Conservation (phyloP, 2,329 filamentous ascomycete species). For the Aspergillus jensenii region DNA sequence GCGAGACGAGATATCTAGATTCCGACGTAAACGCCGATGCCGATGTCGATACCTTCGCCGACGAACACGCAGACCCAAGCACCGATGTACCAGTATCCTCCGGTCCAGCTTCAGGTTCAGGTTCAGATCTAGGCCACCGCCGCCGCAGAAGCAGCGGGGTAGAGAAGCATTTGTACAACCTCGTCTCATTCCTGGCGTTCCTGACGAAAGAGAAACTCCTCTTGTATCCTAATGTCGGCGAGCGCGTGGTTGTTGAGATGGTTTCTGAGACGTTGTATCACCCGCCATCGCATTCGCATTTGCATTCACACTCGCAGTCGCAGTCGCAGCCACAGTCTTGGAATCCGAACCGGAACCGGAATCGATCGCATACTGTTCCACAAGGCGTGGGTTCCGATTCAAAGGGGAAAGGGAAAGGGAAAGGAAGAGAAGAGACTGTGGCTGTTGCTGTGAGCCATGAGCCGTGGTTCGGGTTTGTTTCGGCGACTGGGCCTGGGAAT, state of each 20-base stretch:
- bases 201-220: constrained; percentile 4
- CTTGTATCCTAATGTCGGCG: not conserved
- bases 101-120: not conserved
- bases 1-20: no score
- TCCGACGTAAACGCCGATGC: not conserved
- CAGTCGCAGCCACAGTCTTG: not conserved
- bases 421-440: not conserved
- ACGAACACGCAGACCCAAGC: no score
- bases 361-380: no score
- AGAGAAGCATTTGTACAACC: constrained; percentile 1
- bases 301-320: not conserved
- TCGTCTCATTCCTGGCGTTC: constrained; percentile 6
- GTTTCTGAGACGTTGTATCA: constrained; percentile 1
- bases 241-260: constrained; percentile 5
- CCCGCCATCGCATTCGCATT: not conserved
- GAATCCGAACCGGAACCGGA: no score
- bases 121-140: not conserved
- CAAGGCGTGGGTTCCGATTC: no score
- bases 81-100: not conserved
- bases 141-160: not conserved
- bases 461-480: not conserved
- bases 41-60: not conserved
- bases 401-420: not conserved
- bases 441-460: not conserved
- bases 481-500: not conserved